Conservation (phyloP, 1,284 basidiomycete genomes). For the Pholiota adiposa region DNA sequence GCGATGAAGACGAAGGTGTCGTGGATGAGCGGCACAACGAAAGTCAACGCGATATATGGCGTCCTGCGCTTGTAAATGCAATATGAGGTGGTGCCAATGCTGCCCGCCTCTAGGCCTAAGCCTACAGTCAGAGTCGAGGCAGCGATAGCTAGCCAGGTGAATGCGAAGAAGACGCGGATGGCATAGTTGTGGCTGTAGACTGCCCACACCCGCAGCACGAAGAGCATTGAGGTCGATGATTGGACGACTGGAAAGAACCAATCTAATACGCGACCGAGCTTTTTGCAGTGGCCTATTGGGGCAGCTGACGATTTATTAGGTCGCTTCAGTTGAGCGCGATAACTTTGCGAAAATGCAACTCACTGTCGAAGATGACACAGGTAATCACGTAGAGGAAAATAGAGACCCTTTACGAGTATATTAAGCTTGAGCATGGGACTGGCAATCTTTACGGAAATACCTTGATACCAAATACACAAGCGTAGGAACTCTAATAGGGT, state of each 20-base stretch:
- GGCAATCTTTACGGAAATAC: not conserved
- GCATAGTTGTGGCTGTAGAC: not conserved
- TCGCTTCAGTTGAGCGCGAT: not conserved
- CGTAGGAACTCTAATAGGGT: not conserved
- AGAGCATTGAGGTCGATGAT: not conserved
- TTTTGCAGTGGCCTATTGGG: not conserved
- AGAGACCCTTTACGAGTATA: not conserved
- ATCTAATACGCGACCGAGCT: not conserved
- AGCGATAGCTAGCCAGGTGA: not conserved
- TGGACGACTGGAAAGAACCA: not conserved
- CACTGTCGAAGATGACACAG: not conserved
- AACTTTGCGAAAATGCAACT: not conserved
- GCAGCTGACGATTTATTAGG: not conserved
- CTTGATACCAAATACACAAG: not conserved
- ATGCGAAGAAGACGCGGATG: not conserved
- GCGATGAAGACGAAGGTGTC: slow-evolving; percentile 13
- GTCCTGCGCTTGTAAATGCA: not conserved
- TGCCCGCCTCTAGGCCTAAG: not conserved
- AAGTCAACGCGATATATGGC: not conserved
- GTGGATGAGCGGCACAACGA: slow-evolving; percentile 2
- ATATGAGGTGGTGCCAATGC: not conserved
- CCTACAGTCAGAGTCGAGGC: not conserved
- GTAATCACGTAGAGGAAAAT: not conserved
- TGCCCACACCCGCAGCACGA: not conserved
- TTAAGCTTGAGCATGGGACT: not conserved